Evolutionary conservation across 305 asterid species (phyloP), one percentile per base, ranked within the genome.

Genomic region (Nicotiana rustica): DNA sequence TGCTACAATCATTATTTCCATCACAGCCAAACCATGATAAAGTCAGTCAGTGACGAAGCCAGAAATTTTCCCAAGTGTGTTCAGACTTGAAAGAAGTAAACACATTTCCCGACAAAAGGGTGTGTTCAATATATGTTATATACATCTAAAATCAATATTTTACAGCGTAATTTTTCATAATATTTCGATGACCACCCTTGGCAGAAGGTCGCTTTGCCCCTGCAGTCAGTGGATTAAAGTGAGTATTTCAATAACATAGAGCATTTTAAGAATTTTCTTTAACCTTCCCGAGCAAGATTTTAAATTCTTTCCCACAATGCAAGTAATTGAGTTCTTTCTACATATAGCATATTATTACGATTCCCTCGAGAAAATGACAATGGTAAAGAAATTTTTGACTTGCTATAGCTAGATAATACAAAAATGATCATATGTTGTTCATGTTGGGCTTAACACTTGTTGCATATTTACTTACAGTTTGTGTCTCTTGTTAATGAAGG

Each of bases 401-500:
- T 47, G 29, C 62, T 49, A 71, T 19, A 21, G 41, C 13, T 14
- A 33, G 14, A 33, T 14, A 36, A 17, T 2, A 15, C 52, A 18
- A 67, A 35, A 6, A 35, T 67, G 52, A 67, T 33, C 52, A 36
- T 36, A 36, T 17, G 10, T 9, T 61, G 10, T 2, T 2, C 25
- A 25, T 25, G 25, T 25, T 25, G 25, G 25, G 25, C 10, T 5
- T 1, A 67, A 67, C 9, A 65, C 18, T 25, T 25, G 1, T 13
- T 4, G 25, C 29, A 15, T 67, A 18, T 5, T 0, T 61, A 78
- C 82, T 82, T 89, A 94, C 97, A 89, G 88, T 83, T 91, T 82
- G 83, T 92, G 98, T 85, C 98, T 90, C 84, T 88, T 88, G 62
- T 91, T 92, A 90, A 92, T 86, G 93, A 94, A 94, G 89, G 91